phyloP scores from a whole-genome alignment of 73 alveolate species.

The Symbiodinium pilosum region DNA sequence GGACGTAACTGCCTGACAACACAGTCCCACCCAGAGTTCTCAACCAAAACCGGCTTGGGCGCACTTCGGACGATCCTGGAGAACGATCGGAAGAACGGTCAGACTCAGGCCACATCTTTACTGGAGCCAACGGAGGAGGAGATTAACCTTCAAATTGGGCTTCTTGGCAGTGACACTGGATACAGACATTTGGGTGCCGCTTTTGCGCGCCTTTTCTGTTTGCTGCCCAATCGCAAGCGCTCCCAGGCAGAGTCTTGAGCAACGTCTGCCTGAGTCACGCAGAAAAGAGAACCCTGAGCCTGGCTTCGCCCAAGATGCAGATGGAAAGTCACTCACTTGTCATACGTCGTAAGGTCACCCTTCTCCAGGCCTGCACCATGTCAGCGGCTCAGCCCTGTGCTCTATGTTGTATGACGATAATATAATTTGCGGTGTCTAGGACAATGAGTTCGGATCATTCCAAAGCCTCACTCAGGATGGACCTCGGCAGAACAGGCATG shows the following conservation, averaged over 20 bases:
- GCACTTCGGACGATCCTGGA: conserved; percentile 25
- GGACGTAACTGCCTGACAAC: conserved; percentile 24
- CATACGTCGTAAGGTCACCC: conserved; percentile 19
- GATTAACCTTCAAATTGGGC: conserved; percentile 2
- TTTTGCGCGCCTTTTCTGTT: conserved; percentile 42
- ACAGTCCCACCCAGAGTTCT: conserved; percentile 72
- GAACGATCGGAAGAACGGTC: conserved; percentile 33
- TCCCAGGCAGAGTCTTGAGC: too few species aligned
- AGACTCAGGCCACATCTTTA: background rate
- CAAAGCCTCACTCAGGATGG: too few species aligned
- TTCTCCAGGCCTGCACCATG: conserved; percentile 59
- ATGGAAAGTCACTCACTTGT: background rate
- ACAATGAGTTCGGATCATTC: too few species aligned
- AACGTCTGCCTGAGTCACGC: too few species aligned
- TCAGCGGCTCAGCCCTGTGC: conserved; percentile 15
- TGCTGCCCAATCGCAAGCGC: conserved; percentile 76
- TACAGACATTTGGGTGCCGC: conserved; percentile 33
- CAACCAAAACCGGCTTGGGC: conserved; percentile 49
- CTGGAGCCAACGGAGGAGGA: conserved; percentile 27
- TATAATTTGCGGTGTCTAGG: too few species aligned
- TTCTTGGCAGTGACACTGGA: conserved; percentile 32
- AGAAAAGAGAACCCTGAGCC: background rate
- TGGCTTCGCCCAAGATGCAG: background rate
- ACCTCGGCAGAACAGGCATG: conserved; percentile 37
- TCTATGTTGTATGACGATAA: too few species aligned